Evolutionary conservation across 139 green algal genomes (phyloP).

Genomic region (Micractinium sp.): DNA sequence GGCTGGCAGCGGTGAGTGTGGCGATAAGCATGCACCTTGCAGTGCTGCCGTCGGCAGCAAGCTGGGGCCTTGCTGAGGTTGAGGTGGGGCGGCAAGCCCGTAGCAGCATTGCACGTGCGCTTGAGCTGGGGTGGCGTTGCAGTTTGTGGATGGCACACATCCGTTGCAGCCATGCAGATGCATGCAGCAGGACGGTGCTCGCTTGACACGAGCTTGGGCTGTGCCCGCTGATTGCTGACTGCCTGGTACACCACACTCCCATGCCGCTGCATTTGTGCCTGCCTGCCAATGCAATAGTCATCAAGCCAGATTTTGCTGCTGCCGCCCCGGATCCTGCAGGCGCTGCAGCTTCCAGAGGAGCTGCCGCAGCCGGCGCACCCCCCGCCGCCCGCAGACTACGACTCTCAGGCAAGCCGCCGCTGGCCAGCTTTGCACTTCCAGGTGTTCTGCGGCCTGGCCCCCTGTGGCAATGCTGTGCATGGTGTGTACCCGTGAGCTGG

Average conservation of each 20-base stretch:
- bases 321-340: background rate
- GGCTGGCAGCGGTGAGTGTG: slow-evolving; percentile 14
- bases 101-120: background rate
- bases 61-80: background rate
- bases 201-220: background rate
- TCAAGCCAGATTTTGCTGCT: background rate
- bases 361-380: slow-evolving; percentile 5
- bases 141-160: background rate
- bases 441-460: background rate
- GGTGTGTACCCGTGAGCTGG: too few relatives aligned
- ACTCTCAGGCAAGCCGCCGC: background rate
- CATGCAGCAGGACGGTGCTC: too few relatives aligned
- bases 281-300: too few relatives aligned
- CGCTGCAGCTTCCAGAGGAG: slow-evolving; percentile 23
- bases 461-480: too few relatives aligned
- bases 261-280: background rate
- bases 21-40: too few relatives aligned
- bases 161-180: background rate
- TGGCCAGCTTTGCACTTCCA: background rate
- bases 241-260: background rate
- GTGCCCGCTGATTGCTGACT: background rate
- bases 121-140: background rate
- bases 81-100: too few relatives aligned
- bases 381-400: background rate
- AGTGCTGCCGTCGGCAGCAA: background rate